A percentile compares a stretch with the other conserved stretches of the same genome.
Evolutionary conservation across 2,329 filamentous ascomycete genomes (phyloP).

Genomic region (Penicillium thymicola): DNA sequence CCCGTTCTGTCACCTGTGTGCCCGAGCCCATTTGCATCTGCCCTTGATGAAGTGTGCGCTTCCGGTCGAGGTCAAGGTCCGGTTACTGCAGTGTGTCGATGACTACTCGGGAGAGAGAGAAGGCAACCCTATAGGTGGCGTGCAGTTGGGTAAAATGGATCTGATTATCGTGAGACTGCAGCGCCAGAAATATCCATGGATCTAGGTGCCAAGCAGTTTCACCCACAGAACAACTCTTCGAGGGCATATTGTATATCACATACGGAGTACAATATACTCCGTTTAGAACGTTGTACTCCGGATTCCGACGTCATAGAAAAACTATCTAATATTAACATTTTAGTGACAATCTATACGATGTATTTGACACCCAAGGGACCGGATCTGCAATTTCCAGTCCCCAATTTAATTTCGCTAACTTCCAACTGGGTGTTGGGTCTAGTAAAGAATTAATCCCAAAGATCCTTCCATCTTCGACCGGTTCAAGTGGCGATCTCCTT

Average conservation of each 20-base stretch:
- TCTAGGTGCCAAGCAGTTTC: neutral
- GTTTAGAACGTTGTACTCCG: neutral
- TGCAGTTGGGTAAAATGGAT: neutral
- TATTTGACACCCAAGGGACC: neutral
- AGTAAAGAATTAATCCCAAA: neutral
- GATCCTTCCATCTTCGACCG: neutral
- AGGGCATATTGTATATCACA: neutral
- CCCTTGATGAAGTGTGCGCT: neutral
- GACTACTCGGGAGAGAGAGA: neutral
- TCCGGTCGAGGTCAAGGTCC: neutral
- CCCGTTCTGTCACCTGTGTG: constrained; percentile 1
- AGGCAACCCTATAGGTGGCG: constrained; percentile 5
- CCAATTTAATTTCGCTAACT: neutral
- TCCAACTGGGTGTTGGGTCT: neutral
- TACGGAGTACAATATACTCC: neutral
- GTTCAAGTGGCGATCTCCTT: neutral
- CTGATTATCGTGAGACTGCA: neutral
- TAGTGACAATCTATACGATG: neutral
- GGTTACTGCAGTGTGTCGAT: neutral
- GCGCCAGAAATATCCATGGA: constrained; percentile 3
- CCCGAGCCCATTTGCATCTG: constrained; percentile 1
- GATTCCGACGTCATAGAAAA: neutral
- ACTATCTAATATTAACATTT: neutral
- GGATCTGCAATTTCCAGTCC: neutral
- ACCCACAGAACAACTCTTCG: neutral